Evolutionary conservation across 2,329 filamentous ascomycete genomes (phyloP).

Genomic region (Pseudogymnoascus sp.): DNA sequence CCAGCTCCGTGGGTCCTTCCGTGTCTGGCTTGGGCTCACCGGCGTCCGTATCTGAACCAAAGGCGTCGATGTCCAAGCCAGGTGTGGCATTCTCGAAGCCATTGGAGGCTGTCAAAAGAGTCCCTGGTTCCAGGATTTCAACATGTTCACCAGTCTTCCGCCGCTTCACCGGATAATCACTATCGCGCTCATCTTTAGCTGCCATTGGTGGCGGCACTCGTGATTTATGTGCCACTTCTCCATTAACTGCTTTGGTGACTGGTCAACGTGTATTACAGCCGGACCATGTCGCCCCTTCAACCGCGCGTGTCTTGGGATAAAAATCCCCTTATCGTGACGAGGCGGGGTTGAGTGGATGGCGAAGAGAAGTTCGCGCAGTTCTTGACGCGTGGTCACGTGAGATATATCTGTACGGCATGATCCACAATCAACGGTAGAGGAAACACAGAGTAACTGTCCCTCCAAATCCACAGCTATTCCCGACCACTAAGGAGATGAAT

Average conservation of each 20-base stretch:
- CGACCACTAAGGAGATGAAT: neutral
- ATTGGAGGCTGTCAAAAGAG: neutral
- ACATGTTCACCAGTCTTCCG: neutral
- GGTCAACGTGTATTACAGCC: neutral
- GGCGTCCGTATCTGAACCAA: neutral
- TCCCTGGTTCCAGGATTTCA: neutral
- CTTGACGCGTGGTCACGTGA: neutral
- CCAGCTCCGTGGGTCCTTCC: constrained; percentile 54
- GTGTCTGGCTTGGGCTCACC: constrained; percentile 14
- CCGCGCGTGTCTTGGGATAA: neutral
- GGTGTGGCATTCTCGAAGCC: neutral
- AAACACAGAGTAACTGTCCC: neutral
- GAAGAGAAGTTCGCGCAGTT: constrained; percentile 1
- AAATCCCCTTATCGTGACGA: neutral
- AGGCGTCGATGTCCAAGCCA: neutral
- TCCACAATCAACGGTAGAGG: neutral
- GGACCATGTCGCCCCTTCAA: neutral
- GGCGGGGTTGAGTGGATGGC: neutral
- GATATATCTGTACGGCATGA: neutral
- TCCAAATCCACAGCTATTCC: neutral
- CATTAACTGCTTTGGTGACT: neutral
- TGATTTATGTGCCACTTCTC: neutral
- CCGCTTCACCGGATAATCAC: neutral
- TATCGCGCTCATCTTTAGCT: neutral
- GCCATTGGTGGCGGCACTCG: neutral